These are phyloP conservation scores for Kwoniella botswanensis DNA, from an alignment of 768 basidiomycete genomes.

Conservation along the genomic window DNA sequence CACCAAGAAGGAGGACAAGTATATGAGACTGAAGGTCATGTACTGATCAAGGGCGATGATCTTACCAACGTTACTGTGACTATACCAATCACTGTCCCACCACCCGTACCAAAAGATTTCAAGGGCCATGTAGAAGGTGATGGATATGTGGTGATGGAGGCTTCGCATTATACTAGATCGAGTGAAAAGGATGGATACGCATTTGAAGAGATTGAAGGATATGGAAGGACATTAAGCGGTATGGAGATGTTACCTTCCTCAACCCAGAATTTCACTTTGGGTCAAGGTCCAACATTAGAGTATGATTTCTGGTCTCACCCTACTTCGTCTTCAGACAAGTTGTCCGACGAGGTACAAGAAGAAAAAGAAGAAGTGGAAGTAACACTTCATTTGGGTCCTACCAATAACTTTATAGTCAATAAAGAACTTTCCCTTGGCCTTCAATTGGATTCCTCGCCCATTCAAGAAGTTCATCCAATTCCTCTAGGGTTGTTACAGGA, in stretches of 20 bases:
- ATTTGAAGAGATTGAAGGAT: constrained; percentile 68
- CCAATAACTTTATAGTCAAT: constrained; percentile 36
- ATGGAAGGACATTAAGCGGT: constrained; percentile 68
- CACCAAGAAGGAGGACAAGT: constrained; percentile 8
- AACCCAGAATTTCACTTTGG: constrained; percentile 67
- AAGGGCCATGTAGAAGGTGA: constrained; percentile 70
- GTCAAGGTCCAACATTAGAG: constrained; percentile 69
- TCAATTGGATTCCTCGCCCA: constrained; percentile 35
- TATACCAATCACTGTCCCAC: constrained; percentile 34
- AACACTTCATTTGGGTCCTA: constrained; percentile 46
- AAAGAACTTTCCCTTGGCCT: constrained; percentile 44
- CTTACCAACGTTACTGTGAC: constrained; percentile 44
- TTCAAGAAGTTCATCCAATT: constrained; percentile 38
- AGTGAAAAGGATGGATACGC: constrained; percentile 63
- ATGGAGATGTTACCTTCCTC: constrained; percentile 68
- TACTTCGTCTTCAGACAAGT: not conserved
- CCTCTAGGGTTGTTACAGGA: constrained; percentile 21
- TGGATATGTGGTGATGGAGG: constrained; percentile 71
- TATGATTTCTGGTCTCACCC: constrained; percentile 59
- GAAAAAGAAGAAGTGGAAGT: constrained; percentile 24
- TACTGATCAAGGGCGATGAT: constrained; percentile 32
- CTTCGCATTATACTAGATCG: constrained; percentile 66
- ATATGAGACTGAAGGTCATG: constrained; percentile 15
- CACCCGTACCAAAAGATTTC: constrained; percentile 31
- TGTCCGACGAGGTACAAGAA: not conserved